Percentiles rank a stretch among this genome's conserved stretches.
phyloP scores from a whole-genome alignment of 108 stramenopile genomes.

The Stephanodiscus minutulus region DNA sequence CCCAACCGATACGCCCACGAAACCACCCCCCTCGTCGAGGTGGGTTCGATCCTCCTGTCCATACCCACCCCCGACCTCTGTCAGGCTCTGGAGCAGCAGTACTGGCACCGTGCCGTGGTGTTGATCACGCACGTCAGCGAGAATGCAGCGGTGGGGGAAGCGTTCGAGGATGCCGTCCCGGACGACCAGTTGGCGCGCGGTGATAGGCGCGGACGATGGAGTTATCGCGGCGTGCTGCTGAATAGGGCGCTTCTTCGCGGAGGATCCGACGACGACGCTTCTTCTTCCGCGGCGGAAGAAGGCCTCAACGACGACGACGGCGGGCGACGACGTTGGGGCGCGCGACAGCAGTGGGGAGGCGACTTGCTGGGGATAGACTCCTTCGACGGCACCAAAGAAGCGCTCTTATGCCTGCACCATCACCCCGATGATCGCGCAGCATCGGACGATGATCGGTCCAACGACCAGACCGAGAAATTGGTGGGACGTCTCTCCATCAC shows the following conservation, averaged over 20 bases:
- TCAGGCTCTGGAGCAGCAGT: conserved; percentile 41
- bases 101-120: conserved; percentile 37
- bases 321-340: neutral
- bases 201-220: conserved; percentile 27
- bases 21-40: conserved; percentile 35
- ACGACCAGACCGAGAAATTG: too few species aligned
- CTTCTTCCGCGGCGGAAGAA: neutral
- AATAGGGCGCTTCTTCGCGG: conserved; percentile 15
- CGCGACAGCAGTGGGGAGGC: conserved; percentile 21
- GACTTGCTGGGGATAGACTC: conserved; percentile 33
- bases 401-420: too few species aligned
- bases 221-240: conserved; percentile 29
- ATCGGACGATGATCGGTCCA: too few species aligned
- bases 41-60: conserved; percentile 30
- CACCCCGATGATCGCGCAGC: too few species aligned
- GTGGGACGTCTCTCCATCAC: too few species aligned
- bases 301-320: neutral
- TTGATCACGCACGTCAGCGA: conserved; percentile 31
- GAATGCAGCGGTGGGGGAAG: conserved; percentile 9
- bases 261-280: too few species aligned
- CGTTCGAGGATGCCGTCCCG: conserved; percentile 24
- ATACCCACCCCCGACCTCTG: conserved; percentile 40
- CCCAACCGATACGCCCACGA: conserved; percentile 23
- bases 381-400: conserved; percentile 14
- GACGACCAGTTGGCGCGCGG: conserved; percentile 37